Percentiles rank a stretch among this genome's conserved stretches.
Evolutionary conservation across 2,329 filamentous ascomycete species (phyloP).

Genomic region (Penicillium frequentans): DNA sequence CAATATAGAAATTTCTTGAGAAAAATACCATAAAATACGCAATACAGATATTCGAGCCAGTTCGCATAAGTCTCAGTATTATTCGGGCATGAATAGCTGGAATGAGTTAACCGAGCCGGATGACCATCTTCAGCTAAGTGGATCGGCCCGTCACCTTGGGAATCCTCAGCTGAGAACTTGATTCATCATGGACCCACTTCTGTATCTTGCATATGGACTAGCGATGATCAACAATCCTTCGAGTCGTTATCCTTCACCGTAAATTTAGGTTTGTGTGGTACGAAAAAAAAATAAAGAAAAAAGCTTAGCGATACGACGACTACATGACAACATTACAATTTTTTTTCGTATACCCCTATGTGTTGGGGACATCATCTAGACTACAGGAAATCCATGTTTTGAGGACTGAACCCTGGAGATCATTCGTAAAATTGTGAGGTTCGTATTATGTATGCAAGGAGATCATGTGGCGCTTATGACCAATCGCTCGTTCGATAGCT

Average conservation of each 20-base stretch:
- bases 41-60: not conserved
- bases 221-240: not conserved
- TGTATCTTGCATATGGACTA: not conserved
- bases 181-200: not conserved
- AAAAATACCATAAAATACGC: not conserved
- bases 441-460: no score
- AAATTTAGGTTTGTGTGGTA: not conserved
- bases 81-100: not conserved
- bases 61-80: not conserved
- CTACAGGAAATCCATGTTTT: no score
- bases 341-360: no score
- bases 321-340: no score
- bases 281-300: not conserved
- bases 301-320: not conserved
- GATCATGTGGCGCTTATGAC: not conserved
- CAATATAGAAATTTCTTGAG: not conserved
- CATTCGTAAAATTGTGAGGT: no score
- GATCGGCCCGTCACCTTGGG: not conserved
- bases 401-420: no score
- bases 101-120: not conserved
- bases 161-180: not conserved
- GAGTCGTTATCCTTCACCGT: not conserved
- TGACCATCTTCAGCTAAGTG: not conserved
- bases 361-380: no score
- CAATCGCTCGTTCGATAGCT: not conserved